These are phyloP conservation scores for Thielaviopsis ethacetica DNA, from an alignment of 2,329 filamentous ascomycete species.

Conservation along the genomic window DNA sequence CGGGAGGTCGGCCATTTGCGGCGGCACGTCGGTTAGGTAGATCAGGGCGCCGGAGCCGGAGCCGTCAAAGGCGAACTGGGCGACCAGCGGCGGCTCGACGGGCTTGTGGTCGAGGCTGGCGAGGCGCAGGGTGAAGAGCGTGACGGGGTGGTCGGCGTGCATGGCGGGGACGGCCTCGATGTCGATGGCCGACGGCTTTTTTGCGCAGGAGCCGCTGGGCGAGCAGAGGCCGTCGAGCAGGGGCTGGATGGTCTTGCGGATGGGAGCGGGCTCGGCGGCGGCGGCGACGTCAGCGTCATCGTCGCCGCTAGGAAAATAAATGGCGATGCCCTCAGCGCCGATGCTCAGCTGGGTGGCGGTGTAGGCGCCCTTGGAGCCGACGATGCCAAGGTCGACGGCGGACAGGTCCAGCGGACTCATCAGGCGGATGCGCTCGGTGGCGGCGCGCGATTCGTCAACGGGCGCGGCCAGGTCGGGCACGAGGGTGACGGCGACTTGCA, in stretches of 20 bases:
- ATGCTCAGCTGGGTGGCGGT: slow-evolving; percentile 6
- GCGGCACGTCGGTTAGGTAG: slow-evolving; percentile 6
- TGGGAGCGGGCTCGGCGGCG: not conserved
- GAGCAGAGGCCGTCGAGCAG: slow-evolving; percentile 9
- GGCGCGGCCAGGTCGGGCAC: slow-evolving; percentile 4
- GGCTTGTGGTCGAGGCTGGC: slow-evolving; percentile 1
- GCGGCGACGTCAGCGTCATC: not conserved
- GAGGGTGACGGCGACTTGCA: slow-evolving; percentile 6
- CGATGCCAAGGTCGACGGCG: slow-evolving; percentile 8
- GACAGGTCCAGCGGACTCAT: slow-evolving; percentile 4
- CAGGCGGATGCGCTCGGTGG: slow-evolving; percentile 2
- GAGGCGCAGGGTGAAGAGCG: slow-evolving; percentile 7
- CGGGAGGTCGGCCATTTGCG: not conserved
- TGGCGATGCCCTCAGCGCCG: slow-evolving; percentile 6
- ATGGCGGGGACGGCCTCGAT: slow-evolving; percentile 3
- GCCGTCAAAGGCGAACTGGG: slow-evolving; percentile 10
- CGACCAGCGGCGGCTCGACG: slow-evolving; percentile 6
- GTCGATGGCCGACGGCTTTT: slow-evolving; percentile 9
- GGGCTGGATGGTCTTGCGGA: slow-evolving; percentile 6
- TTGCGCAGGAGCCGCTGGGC: not conserved
- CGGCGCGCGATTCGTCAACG: not conserved
- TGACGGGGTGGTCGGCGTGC: slow-evolving; percentile 4
- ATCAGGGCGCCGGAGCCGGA: slow-evolving; percentile 7
- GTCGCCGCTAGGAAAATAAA: not conserved
- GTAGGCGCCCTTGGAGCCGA: slow-evolving; percentile 6